Base-by-base conservation (phyloP, 768 basidiomycete species). In the Auricularia heimuer region DNA sequence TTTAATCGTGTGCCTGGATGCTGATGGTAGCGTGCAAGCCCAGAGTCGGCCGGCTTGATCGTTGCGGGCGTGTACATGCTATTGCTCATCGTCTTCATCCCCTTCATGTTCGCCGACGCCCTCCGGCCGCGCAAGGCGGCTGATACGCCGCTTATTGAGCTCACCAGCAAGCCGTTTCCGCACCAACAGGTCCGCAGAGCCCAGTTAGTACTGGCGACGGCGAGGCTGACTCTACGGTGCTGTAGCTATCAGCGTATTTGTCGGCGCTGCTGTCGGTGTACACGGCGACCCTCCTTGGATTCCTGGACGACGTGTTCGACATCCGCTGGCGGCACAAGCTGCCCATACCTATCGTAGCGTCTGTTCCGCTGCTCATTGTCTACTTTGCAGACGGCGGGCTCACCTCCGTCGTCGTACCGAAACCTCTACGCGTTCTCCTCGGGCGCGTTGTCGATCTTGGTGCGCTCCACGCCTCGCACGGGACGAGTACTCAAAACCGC, bases 251-350 rank as follows among this genome's bases (percentile, higher is more conserved):
- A 1, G 85, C 95, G 4, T 99, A 97, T 76, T 81, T 99, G 56
- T 95, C 97, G 0, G 92, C 93, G 8, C 72, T 99, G 6, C 82
- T 99, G n/a, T 94, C 92, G 0, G 80, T 99, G 44, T 77, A 98
- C 39, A 92, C 92, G 54, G 95, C 97, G 0, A 95, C 94, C 0
- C 81, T 98, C 66, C 85, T 99, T 7, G 97, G 97, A 37, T 96
- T 99, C 73, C 80, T 98, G 56, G 97, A 99, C 71, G 97, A 99
- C 75, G 83, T 98, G 3, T 99, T 98, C 69, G 97, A 99, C 73
- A 98, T 99, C 69, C 87, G 97, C 18, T 99, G 97, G 97, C 78
- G 97, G 65, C 94, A 98, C 76, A 99, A 99, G 74, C 77, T 99
- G 12, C 97, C 97, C 0, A 95, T 99, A 63, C 97, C 97, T 0